Conservation (phyloP, 805 yeast genomes). For the Starmera caribaea region DNA sequence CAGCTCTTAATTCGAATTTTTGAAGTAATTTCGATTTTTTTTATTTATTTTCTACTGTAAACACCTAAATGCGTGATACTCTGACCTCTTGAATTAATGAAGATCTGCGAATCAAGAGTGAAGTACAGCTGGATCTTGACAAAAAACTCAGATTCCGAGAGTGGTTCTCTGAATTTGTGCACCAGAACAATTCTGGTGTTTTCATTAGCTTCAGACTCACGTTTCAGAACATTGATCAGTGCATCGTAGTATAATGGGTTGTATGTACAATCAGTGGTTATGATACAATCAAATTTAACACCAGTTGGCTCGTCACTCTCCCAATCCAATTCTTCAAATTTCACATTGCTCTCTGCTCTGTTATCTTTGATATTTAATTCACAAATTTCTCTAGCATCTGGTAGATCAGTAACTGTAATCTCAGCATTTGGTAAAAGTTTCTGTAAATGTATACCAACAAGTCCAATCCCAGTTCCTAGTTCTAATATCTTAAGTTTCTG, state of each 20-base stretch:
- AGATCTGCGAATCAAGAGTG: constrained; percentile 8
- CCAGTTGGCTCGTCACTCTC: constrained; percentile 12
- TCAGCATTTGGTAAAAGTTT: constrained; percentile 10
- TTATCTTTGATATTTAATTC: constrained; percentile 21
- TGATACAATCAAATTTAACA: constrained; percentile 26
- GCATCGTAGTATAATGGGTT: constrained; percentile 29
- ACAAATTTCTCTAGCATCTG: constrained; percentile 28
- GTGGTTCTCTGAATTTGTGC: constrained; percentile 20
- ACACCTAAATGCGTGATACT: constrained; percentile 14
- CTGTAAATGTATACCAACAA: constrained; percentile 24
- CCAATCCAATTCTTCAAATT: constrained; percentile 29
- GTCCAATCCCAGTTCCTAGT: constrained; percentile 35
- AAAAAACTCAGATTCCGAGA: constrained; percentile 16
- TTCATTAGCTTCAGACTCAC: constrained; percentile 5
- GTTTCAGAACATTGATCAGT: constrained; percentile 20
- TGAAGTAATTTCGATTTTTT: too few relatives aligned
- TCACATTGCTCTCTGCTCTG: constrained; percentile 3
- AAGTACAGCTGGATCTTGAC: constrained; percentile 5
- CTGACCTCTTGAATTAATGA: constrained; percentile 9
- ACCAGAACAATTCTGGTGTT: constrained; percentile 10
- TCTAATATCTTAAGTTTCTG: constrained; percentile 20
- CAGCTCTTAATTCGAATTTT: too few relatives aligned
- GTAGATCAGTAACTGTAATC: constrained; percentile 26
- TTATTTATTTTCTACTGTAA: constrained; percentile 4
- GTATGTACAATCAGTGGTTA: constrained; percentile 33